Base-by-base conservation (phyloP, 139 green algal species). In the Coccomyxa sp. region DNA sequence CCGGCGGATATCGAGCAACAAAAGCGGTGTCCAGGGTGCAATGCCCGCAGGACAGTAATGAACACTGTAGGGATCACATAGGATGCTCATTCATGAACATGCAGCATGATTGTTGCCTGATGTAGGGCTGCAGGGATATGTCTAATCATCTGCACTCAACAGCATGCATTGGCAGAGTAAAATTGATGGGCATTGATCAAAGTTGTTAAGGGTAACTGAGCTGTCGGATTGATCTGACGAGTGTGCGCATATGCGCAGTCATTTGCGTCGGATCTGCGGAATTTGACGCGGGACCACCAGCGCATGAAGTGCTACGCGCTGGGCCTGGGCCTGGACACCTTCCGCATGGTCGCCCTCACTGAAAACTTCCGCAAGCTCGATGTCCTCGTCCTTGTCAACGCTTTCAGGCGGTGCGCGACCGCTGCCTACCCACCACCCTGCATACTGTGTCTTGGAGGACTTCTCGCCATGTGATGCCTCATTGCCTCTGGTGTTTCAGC, bases 281-380 rank as follows among this genome's bases (percentile, higher is more conserved):
- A 90, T 21, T 89, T 92, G 78, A 97, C 92, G 15, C 84, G 87
- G 81, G 88, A 91, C 81, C 94, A 99, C 88, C 86, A 85, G 81
- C 87, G 88, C 30, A 95, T 98, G 91, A 94, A 95, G 84, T 99
- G 93, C 89, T 99, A 98, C 86, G 95, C 92, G n/a, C 91, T 99
- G 76, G 97, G 97, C 0, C 93, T 99, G 82, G 97, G 96, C 32
- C 93, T 99, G 77, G 94, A 98, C 88, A 97, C 91, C 25, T 99
- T 99, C 92, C 91, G 96, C 79, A 94, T 99, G 87, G 92, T 99
- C 58, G 94, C 96, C 21, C 93, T 99, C 60, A 95, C 97, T 67
- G 92, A 92, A 60, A 95, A 97, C 88, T 99, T 99, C 91, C 86
- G 93, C 63, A 95, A 94, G 81, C 90, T 99, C 82, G 90, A 98